Conservation (phyloP, 1,284 basidiomycete genomes). For the Austroboletus novae-zelandiae region DNA sequence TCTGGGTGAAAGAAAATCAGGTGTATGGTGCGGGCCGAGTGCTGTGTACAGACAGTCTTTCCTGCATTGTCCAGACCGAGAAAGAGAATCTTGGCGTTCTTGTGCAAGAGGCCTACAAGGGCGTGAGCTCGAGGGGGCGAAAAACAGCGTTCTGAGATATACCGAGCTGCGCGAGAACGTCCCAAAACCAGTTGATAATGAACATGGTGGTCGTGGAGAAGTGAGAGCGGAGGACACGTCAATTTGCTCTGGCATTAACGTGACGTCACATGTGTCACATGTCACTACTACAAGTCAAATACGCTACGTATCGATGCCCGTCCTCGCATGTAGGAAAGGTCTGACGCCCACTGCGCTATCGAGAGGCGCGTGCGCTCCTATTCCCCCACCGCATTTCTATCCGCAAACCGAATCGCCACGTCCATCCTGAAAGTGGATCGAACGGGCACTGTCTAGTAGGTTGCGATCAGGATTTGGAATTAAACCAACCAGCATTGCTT, state of each 20-base stretch:
- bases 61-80: constrained; percentile 98
- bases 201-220: constrained; percentile 57
- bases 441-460: constrained; percentile 78
- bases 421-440: constrained; percentile 43
- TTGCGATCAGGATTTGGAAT: constrained; percentile 42
- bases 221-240: constrained; percentile 19
- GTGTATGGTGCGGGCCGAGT: background rate
- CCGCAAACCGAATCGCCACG: constrained; percentile 75
- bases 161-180: constrained; percentile 90
- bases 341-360: constrained; percentile 71
- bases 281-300: constrained; percentile 12
- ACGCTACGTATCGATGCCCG: too few relatives aligned
- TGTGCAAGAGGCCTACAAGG: constrained; percentile 88
- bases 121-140: background rate
- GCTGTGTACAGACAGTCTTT: constrained; percentile 77
- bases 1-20: constrained; percentile 52
- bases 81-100: constrained; percentile 99
- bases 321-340: constrained; percentile 57
- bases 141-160: constrained; percentile 26
- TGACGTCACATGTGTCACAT: constrained; percentile 18
- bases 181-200: constrained; percentile 94
- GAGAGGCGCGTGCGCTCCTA: constrained; percentile 57
- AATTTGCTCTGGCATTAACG: constrained; percentile 2
- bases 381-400: constrained; percentile 56
- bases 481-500: background rate